phyloP scores from a whole-genome alignment of 306 rosid genomes.

The Gynostemma pentaphyllum region DNA sequence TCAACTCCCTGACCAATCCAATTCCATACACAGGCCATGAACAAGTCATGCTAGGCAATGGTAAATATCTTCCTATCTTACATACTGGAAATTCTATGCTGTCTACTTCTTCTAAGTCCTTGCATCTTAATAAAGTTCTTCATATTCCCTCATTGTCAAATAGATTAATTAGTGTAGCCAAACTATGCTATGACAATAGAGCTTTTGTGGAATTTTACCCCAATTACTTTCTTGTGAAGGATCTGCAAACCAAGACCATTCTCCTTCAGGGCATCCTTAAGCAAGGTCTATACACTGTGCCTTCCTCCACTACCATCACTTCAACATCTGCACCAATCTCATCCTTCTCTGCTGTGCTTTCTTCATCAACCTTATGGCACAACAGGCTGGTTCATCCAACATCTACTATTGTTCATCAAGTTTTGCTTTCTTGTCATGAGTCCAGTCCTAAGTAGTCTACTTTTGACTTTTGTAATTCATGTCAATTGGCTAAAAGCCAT shows the following conservation, averaged over 20 bases:
- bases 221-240: not conserved
- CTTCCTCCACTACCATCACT: not conserved
- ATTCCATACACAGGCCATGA: no score
- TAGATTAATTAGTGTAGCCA: not conserved
- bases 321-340: not conserved
- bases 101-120: not conserved
- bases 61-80: not conserved
- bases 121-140: not conserved
- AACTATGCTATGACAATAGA: not conserved
- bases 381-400: not conserved
- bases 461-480: no score
- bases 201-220: not conserved
- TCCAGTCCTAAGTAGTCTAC: no score
- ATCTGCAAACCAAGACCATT: not conserved
- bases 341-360: not conserved
- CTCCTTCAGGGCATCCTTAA: not conserved
- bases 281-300: not conserved
- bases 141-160: not conserved
- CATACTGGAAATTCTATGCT: not conserved
- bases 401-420: not conserved
- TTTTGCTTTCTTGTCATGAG: no score
- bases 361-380: not conserved
- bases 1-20: no score
- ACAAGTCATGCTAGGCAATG: not conserved
- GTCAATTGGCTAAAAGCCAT: no score